Base-by-base conservation (phyloP, 495 filamentous ascomycete genomes). In the Penicillium herquei region DNA sequence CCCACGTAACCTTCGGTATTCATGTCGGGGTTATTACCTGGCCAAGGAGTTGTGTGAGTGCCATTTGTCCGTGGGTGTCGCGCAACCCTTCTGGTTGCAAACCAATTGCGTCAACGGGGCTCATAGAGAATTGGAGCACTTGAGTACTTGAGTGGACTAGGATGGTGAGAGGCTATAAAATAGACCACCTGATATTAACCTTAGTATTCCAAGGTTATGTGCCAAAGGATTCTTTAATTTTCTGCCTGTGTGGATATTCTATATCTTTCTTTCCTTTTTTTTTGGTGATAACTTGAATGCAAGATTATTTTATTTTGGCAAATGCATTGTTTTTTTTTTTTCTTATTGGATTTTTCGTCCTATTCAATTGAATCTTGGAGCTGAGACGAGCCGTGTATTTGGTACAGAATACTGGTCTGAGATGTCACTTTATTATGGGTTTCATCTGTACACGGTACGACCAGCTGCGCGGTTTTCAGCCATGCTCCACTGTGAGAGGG, bases 391-490 rank as follows among this genome's bases (percentile, higher is more conserved):
- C 33, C 6, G n/a, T 14, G 58, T 61, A 56, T 41, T 53, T 44
- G 44, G 59, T 63, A 60, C 44, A 41, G 39, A 51, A n/a, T 56
- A 63, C 63, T 55, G 52, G 49, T 39, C 9, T 39, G 34, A 12
- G 21, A 51, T 32, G 52, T 42, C 46, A 41, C 41, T 52, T 60
- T 51, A 62, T 51, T 60, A 60, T 63, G 53, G 26, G 26, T 14
- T 57, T 52, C 63, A 31, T 48, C 44, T 8, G 63, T 63, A 66
- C 40, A 44, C 39, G 52, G 57, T 66, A 66, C 63, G 51, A 55
- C 51, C 56, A 56, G 39, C 32, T 61, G 61, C 55, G 63, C 63
- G 56, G 54, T 58, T 64, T 66, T 64, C 51, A 53, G 41, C 49
- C 59, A 42, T 58, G 44, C 57, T 66, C 60, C 60, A 66, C 60